These are phyloP conservation scores for Rhytidiadelphus loreus DNA, from an alignment of 225 moss, liverwort and hornwort genomes.

Conservation along the genomic window DNA sequence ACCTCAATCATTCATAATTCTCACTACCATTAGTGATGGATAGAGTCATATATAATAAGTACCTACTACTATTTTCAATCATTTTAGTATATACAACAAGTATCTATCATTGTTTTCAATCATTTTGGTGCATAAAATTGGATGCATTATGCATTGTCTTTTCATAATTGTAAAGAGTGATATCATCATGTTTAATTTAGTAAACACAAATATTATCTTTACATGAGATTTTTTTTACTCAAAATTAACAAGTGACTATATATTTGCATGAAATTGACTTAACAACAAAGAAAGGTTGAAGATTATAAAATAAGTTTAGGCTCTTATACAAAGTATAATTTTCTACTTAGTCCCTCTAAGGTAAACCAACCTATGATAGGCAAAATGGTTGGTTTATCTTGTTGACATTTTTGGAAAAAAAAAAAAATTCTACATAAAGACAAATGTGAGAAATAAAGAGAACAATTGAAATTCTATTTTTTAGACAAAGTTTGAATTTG, in stretches of 20 bases:
- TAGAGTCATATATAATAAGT: not conserved
- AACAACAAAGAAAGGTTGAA: not conserved
- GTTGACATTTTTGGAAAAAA: too few species aligned
- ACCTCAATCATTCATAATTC: not conserved
- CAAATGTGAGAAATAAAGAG: too few species aligned
- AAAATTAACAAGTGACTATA: not conserved
- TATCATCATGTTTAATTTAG: not conserved
- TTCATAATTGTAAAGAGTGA: not conserved
- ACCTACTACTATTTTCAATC: not conserved
- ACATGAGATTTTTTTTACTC: not conserved
- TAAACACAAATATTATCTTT: not conserved
- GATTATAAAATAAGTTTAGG: too few species aligned
- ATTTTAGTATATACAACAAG: not conserved
- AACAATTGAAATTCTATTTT: too few species aligned
- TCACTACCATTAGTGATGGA: not conserved
- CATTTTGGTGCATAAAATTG: not conserved
- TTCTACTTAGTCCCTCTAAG: too few species aligned
- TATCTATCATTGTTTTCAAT: not conserved
- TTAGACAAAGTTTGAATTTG: too few species aligned
- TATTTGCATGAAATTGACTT: not conserved
- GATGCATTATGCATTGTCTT: not conserved
- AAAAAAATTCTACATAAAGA: too few species aligned
- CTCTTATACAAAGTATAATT: too few species aligned
- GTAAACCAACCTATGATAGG: too few species aligned
- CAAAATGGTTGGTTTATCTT: too few species aligned